Evolutionary conservation across 371 early-diverging fungal species (phyloP).

Genomic region (Vairimorpha necatrix): DNA sequence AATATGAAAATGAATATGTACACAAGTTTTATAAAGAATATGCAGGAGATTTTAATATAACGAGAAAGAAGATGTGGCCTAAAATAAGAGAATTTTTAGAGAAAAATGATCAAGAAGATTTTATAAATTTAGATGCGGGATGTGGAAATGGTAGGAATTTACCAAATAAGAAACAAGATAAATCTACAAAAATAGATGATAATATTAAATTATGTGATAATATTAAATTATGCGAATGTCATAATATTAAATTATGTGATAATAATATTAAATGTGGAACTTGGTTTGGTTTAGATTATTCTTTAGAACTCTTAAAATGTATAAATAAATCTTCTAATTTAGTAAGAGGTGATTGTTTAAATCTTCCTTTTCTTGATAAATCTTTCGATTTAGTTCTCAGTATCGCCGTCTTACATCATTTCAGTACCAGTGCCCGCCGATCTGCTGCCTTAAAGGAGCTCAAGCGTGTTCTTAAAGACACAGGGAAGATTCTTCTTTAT

Average conservation of each 20-base stretch:
- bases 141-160: slow-evolving; percentile 64
- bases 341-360: slow-evolving; percentile 44
- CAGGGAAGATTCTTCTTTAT: slow-evolving; percentile 56
- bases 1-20: slow-evolving; percentile 60
- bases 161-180: background rate
- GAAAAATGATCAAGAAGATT: slow-evolving; percentile 26
- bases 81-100: slow-evolving; percentile 48
- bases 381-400: slow-evolving; percentile 60
- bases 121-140: slow-evolving; percentile 60
- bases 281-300: slow-evolving; percentile 57
- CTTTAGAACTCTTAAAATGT: slow-evolving; percentile 15
- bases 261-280: slow-evolving; percentile 8
- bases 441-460: slow-evolving; percentile 43
- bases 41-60: slow-evolving; percentile 53
- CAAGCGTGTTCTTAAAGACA: slow-evolving; percentile 35
- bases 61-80: slow-evolving; percentile 60
- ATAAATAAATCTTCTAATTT: slow-evolving; percentile 18
- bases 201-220: background rate
- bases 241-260: slow-evolving; percentile 53
- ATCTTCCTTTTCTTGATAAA: slow-evolving; percentile 34
- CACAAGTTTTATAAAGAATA: slow-evolving; percentile 60
- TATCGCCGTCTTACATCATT: slow-evolving; percentile 64
- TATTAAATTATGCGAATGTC: slow-evolving; percentile 63
- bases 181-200: background rate
- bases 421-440: slow-evolving; percentile 57